These are phyloP conservation scores for Juglanconis sp. DNA, from an alignment of 2,329 filamentous ascomycete species.

Conservation along the genomic window DNA sequence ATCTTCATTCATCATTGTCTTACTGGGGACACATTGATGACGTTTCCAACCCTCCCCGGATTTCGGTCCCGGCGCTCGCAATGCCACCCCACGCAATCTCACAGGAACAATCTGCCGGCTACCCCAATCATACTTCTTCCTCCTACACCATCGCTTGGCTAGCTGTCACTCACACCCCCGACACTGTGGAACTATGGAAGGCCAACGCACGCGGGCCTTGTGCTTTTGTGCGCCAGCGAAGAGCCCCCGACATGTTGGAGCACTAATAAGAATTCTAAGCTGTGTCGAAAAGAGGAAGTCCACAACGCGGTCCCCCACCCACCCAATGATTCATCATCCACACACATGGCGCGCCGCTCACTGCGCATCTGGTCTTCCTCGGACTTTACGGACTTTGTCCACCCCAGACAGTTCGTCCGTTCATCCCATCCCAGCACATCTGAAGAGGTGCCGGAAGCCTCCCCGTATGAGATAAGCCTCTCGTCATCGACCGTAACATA, in stretches of 20 bases:
- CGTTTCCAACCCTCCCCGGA: not conserved
- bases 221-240: not conserved
- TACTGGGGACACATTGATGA: not conserved
- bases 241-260: not conserved
- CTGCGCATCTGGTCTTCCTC: not conserved
- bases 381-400: not conserved
- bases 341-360: not conserved
- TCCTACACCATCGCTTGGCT: not conserved
- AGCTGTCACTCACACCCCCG: not conserved
- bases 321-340: conserved; percentile 8
- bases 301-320: not conserved
- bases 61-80: not conserved
- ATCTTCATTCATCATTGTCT: not conserved
- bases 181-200: not conserved
- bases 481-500: not conserved
- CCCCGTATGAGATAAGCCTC: not conserved
- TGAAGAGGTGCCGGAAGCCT: too few species aligned
- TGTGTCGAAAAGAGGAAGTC: not conserved
- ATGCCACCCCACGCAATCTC: not conserved
- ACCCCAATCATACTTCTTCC: not conserved
- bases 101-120: not conserved
- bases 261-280: not conserved
- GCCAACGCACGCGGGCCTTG: not conserved
- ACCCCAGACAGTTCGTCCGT: not conserved
- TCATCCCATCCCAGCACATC: too few species aligned